phyloP scores from a whole-genome alignment of 495 filamentous ascomycete genomes.

The Penicillium maclennaniae region DNA sequence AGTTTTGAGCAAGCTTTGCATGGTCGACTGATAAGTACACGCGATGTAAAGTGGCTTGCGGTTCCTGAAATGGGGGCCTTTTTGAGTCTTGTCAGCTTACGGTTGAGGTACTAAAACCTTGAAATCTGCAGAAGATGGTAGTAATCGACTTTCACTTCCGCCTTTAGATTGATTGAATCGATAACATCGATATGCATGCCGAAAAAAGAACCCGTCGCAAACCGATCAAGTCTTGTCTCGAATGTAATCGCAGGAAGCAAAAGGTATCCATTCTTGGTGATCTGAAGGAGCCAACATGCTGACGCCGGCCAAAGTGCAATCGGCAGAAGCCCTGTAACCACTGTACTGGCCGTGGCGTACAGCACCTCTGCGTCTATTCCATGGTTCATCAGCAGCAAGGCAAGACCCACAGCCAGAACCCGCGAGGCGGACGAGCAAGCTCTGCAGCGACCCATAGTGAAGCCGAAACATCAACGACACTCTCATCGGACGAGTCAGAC shows the following conservation, averaged over 20 bases:
- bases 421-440: not conserved
- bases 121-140: not conserved
- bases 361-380: slow-evolving; percentile 17
- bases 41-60: not conserved
- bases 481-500: slow-evolving; percentile 16
- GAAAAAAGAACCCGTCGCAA: slow-evolving; percentile 14
- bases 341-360: slow-evolving; percentile 13
- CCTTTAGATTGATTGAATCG: not conserved
- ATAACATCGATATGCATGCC: slow-evolving; percentile 3
- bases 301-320: slow-evolving; percentile 13
- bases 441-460: slow-evolving; percentile 1
- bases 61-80: slow-evolving; percentile 6
- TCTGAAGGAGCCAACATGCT: not conserved
- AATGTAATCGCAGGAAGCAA: slow-evolving; percentile 23
- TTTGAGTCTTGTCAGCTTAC: slow-evolving; percentile 3
- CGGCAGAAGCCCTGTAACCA: slow-evolving; percentile 21
- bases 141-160: not conserved
- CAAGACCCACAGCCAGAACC: not conserved
- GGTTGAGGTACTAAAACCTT: not conserved
- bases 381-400: not conserved
- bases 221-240: slow-evolving; percentile 20
- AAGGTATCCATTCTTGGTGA: slow-evolving; percentile 3
- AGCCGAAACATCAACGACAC: slow-evolving; percentile 6
- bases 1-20: slow-evolving; percentile 1
- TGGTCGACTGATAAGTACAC: not conserved